A percentile compares a stretch with the other conserved stretches of the same genome.
Conservation (phyloP, 1,139 yeast genomes). For the Tardiomyces blankii region DNA sequence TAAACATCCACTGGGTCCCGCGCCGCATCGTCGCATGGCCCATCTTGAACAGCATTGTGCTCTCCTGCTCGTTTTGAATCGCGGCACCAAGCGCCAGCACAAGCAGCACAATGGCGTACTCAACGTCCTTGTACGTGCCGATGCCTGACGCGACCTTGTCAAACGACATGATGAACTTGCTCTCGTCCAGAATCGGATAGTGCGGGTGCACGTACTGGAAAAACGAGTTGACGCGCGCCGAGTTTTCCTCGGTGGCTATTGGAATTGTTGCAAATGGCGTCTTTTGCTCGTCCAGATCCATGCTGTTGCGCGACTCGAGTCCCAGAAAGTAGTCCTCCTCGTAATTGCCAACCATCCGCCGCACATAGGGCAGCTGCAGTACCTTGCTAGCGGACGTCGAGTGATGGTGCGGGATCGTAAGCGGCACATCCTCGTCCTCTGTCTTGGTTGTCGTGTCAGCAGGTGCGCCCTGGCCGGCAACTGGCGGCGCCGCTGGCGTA, state of each 20-base stretch:
- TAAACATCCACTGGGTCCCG: slow-evolving; percentile 1
- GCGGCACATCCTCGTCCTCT: slow-evolving; percentile 1
- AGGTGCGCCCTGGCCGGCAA: too few relatives aligned
- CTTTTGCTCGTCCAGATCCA: background rate
- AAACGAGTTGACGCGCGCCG: slow-evolving; percentile 3
- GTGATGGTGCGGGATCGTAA: slow-evolving; percentile 11
- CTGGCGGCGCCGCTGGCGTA: too few relatives aligned
- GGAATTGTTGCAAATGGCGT: slow-evolving; percentile 1
- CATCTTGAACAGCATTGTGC: background rate
- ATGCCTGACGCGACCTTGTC: background rate
- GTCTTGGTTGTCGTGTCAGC: slow-evolving; percentile 1
- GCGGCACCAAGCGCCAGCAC: slow-evolving; percentile 10
- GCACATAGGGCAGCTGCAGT: slow-evolving; percentile 7
- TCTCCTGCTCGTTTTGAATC: slow-evolving; percentile 1
- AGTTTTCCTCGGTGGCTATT: slow-evolving; percentile 3
- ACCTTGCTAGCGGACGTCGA: slow-evolving; percentile 9
- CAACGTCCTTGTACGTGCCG: slow-evolving; percentile 3
- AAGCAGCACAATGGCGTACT: slow-evolving; percentile 7
- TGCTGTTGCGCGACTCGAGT: slow-evolving; percentile 6
- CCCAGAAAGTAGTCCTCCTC: slow-evolving; percentile 9
- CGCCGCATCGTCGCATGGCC: background rate
- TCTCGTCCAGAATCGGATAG: slow-evolving; percentile 5
- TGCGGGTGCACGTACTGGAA: slow-evolving; percentile 6
- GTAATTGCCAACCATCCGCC: slow-evolving; percentile 10
- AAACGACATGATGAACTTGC: slow-evolving; percentile 1